phyloP scores from a whole-genome alignment of 495 filamentous ascomycete species.

The Astrothelium macrocarpum region DNA sequence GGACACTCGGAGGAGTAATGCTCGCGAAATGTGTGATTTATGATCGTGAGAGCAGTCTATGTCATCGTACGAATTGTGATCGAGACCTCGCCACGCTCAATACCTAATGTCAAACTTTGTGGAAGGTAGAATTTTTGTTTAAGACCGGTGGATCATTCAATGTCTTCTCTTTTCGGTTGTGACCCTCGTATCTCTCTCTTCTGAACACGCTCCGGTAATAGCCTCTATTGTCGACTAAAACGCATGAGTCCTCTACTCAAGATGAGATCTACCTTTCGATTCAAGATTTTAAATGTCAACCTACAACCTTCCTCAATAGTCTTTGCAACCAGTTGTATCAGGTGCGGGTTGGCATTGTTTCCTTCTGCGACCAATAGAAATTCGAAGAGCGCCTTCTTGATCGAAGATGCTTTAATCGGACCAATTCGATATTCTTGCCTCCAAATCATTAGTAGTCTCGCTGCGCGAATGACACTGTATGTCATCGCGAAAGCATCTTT shows the following conservation, averaged over 20 bases:
- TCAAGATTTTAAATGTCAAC: background rate
- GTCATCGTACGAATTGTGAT: too few relatives aligned
- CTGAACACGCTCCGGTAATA: background rate
- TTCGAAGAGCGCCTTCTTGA: background rate
- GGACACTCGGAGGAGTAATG: too few relatives aligned
- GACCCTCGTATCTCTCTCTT: too few relatives aligned
- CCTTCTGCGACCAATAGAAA: background rate
- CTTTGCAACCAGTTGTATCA: background rate
- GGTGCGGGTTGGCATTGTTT: background rate
- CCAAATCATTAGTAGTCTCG: background rate
- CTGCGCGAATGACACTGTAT: background rate
- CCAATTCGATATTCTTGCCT: background rate
- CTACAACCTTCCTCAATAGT: background rate
- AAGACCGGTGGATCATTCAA: too few relatives aligned
- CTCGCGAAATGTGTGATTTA: too few relatives aligned
- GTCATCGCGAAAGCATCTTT: conserved; percentile 59
- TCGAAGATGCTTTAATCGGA: background rate
- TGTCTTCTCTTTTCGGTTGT: too few relatives aligned
- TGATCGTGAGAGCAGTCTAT: too few relatives aligned
- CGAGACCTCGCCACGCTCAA: too few relatives aligned
- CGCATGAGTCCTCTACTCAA: background rate
- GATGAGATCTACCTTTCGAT: background rate
- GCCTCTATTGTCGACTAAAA: background rate
- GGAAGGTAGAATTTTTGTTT: too few relatives aligned
- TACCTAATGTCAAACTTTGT: too few relatives aligned